These are phyloP conservation scores for Cucurbita maxima DNA, from an alignment of 306 rosid species.

Conservation along the genomic window DNA sequence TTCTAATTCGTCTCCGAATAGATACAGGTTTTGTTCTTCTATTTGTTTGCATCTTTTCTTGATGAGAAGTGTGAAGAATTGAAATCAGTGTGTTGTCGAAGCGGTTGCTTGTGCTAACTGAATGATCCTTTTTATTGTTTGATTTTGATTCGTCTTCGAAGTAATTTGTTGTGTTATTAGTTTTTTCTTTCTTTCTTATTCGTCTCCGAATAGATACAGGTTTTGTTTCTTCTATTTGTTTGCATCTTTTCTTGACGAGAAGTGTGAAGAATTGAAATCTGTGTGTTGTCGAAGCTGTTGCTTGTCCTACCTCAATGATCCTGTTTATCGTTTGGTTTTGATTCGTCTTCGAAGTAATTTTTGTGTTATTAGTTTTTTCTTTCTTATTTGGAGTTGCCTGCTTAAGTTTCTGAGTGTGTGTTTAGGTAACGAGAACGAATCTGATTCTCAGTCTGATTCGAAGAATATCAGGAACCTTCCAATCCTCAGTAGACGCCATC, in stretches of 20 bases:
- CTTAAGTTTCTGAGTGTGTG: not conserved
- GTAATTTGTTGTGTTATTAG: not conserved
- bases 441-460: slow-evolving; percentile 2
- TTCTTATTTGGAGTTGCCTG: not conserved
- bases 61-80: not conserved
- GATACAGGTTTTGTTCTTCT: not conserved
- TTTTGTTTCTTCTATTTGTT: not conserved
- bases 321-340: not conserved
- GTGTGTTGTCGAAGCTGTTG: not conserved
- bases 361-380: not conserved
- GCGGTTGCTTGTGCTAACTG: not conserved
- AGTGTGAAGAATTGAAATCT: not conserved
- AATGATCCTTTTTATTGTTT: not conserved
- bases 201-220: not conserved
- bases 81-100: not conserved
- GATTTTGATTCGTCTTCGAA: not conserved
- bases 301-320: not conserved
- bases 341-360: not conserved
- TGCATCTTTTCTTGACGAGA: too few relatives aligned
- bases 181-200: not conserved
- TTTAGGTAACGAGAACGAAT: not conserved
- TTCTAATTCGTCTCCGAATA: too few relatives aligned
- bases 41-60: too few relatives aligned
- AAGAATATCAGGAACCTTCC: slow-evolving; percentile 6
- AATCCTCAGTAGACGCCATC: not conserved